Base-by-base conservation (phyloP, 345 rosid genomes). In the Pugionium cornutum region DNA sequence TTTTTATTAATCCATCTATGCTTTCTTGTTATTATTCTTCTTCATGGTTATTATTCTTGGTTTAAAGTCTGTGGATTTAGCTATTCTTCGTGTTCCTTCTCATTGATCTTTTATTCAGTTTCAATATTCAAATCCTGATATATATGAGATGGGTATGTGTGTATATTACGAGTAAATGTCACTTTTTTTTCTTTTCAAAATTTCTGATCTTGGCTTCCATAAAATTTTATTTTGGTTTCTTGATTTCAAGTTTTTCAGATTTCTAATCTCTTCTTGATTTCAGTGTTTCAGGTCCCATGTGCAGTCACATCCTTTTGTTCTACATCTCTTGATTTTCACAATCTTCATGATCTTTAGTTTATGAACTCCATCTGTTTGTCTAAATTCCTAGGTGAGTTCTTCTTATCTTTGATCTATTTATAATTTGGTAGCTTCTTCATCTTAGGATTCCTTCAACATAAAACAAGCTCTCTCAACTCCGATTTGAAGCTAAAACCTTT, bases 391-490 rank as follows among this genome's bases (percentile, higher is more conserved):
- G 27, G 1, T 35, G 51, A 42, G 8, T 29, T 58, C 41, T 18
- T 18, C 18, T 31, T 7, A 32, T 39, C 51, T 57, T 39, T 46
- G 41, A 63, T 67, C 51, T 59, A 25, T 65, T 26, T 2, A 27
- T 73, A 3, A 18, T 43, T 35, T 43, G 64, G 11, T 68, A 32
- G 47, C 52, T 51, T 58, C 49, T 72, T 65, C 43, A 44, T 42
- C 29, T 55, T 57, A 34, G 46, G 48, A 68, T 68, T 36, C 43
- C 53, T 37, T 57, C 43, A 64, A 69, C 78, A 75, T 69, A 63
- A 64, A 68, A 75, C 63, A 68, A 75, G n/a, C 78, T 51, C 18
- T 18, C 45, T 37, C 7, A 6, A 47, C 67, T 68, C 34, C 47
- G 65, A 66, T 60, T 60, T 62, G 62, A 45, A 66, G 8, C 57